phyloP scores from a whole-genome alignment of 805 yeast species.

The Sungouiozyma intestinalis region DNA sequence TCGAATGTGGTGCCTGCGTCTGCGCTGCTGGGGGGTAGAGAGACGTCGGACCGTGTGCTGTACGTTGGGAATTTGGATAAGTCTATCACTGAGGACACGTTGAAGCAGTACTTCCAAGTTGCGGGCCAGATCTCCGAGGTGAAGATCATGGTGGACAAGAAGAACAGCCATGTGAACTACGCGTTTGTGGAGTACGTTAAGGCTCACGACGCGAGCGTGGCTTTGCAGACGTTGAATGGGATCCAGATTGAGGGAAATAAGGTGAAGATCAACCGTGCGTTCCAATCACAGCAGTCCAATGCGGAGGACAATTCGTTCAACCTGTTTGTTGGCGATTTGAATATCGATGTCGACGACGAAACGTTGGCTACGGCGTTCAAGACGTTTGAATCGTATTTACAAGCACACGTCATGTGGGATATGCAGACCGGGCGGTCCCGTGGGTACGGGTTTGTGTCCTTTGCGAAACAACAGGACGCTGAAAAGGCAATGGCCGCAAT shows the following conservation, averaged over 20 bases:
- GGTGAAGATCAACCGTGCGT: slow-evolving; percentile 72
- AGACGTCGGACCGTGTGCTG: slow-evolving; percentile 57
- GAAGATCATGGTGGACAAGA: slow-evolving; percentile 68
- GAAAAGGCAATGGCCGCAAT: slow-evolving; percentile 58
- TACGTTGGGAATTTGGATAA: slow-evolving; percentile 70
- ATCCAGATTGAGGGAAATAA: slow-evolving; percentile 42
- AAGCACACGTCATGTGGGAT: slow-evolving; percentile 96
- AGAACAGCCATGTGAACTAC: slow-evolving; percentile 61
- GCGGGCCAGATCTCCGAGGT: slow-evolving; percentile 54
- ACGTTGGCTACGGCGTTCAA: slow-evolving; percentile 46
- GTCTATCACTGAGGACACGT: slow-evolving; percentile 49
- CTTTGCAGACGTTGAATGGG: slow-evolving; percentile 53
- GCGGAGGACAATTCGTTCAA: slow-evolving; percentile 50
- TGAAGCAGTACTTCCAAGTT: slow-evolving; percentile 51
- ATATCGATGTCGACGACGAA: slow-evolving; percentile 76
- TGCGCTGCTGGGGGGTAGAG: slow-evolving; percentile 75
- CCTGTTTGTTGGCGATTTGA: slow-evolving; percentile 78
- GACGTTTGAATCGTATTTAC: slow-evolving; percentile 49
- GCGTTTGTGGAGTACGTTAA: slow-evolving; percentile 71
- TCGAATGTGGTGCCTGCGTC: slow-evolving; percentile 43
- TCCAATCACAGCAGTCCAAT: slow-evolving; percentile 62
- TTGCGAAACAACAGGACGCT: slow-evolving; percentile 56
- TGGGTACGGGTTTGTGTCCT: slow-evolving; percentile 86
- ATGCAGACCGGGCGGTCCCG: slow-evolving; percentile 88
- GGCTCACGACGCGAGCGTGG: slow-evolving; percentile 49